Percentiles rank a stretch among this genome's conserved stretches.
phyloP scores from a whole-genome alignment of 2,329 filamentous ascomycete species.

The Orbilia brochopaga region DNA sequence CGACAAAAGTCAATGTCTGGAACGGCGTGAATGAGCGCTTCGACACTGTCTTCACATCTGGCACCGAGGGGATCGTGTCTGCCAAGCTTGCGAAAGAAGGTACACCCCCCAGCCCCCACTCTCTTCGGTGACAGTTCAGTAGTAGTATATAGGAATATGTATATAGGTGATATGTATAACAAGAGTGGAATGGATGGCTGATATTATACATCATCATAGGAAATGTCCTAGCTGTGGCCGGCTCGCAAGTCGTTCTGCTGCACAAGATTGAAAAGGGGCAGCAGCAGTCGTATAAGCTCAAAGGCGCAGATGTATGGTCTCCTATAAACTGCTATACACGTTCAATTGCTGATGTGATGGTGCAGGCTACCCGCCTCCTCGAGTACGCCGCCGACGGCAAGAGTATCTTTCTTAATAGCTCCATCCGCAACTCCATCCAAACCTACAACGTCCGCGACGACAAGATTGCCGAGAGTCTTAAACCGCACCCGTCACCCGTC shows the following conservation, averaged over 20 bases:
- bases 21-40: slow-evolving; percentile 49
- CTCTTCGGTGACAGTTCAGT: neutral
- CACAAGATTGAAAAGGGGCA: slow-evolving; percentile 54
- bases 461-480: slow-evolving; percentile 52
- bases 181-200: neutral
- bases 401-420: slow-evolving; percentile 54
- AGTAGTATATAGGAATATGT: slow-evolving; percentile 1
- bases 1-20: slow-evolving; percentile 53
- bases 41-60: slow-evolving; percentile 54
- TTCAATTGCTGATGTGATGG: slow-evolving; percentile 9
- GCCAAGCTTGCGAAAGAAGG: slow-evolving; percentile 54
- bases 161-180: too few species aligned
- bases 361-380: slow-evolving; percentile 51
- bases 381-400: slow-evolving; percentile 55
- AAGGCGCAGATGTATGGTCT: slow-evolving; percentile 52
- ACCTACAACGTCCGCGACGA: slow-evolving; percentile 54
- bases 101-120: neutral
- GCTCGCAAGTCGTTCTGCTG: slow-evolving; percentile 54
- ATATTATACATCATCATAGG: slow-evolving; percentile 15
- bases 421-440: slow-evolving; percentile 54
- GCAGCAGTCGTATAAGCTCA: slow-evolving; percentile 54
- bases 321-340: neutral
- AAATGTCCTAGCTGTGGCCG: slow-evolving; percentile 54
- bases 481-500: slow-evolving; percentile 54
- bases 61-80: slow-evolving; percentile 54